Conservation (phyloP, 345 rosid genomes). For the Corymbia maculata region DNA sequence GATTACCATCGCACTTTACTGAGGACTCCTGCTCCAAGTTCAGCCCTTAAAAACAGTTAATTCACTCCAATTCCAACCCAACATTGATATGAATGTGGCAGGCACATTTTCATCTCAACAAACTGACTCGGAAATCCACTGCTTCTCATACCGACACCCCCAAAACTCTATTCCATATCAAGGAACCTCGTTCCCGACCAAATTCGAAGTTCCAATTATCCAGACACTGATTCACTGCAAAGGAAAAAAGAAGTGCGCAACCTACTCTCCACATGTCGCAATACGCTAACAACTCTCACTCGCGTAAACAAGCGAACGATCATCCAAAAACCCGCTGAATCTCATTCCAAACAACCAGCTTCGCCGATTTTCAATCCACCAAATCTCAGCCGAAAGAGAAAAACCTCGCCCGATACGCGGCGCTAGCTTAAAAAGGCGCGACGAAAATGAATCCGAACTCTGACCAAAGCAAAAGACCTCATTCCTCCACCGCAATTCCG, state of each 20-base stretch:
- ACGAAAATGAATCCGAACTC: background rate
- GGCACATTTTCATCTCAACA: background rate
- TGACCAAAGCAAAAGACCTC: background rate
- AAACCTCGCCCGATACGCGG: background rate
- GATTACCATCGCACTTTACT: background rate
- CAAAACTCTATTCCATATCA: background rate
- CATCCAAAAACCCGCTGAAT: background rate
- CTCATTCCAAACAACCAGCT: background rate
- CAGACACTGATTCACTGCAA: background rate
- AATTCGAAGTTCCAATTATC: background rate
- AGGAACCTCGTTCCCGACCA: background rate
- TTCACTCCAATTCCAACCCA: background rate
- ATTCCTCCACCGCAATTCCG: background rate
- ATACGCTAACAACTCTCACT: background rate
- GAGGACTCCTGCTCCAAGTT: background rate
- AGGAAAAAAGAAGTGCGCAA: background rate
- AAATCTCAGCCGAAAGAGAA: background rate
- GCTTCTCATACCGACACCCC: background rate
- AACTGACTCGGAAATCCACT: background rate
- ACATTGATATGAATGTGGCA: background rate
- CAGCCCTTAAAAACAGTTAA: background rate
- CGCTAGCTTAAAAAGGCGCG: background rate
- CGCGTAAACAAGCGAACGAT: background rate
- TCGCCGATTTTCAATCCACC: too few species aligned
- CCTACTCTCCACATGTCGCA: background rate